phyloP scores from a whole-genome alignment of 441 rosid genomes.

The Mallotus japonicus region DNA sequence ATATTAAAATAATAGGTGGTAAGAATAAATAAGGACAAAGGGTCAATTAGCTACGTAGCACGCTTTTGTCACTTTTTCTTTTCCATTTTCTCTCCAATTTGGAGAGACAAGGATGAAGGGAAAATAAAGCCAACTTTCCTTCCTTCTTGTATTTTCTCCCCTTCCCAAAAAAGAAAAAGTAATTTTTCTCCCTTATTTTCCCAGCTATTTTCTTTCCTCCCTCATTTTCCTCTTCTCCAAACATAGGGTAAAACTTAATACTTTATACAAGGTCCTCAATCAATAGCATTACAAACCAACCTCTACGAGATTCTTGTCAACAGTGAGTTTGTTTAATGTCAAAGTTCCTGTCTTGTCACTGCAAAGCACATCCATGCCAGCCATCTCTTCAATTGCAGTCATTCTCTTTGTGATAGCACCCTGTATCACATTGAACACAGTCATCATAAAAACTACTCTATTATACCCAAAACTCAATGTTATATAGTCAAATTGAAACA shows the following conservation, averaged over 20 bases:
- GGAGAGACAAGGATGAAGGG: too few relatives aligned
- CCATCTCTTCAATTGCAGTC: conserved; percentile 99
- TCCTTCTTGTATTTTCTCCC: too few relatives aligned
- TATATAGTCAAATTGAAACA: conserved; percentile 9
- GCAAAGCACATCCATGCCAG: conserved; percentile 98
- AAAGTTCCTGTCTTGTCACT: conserved; percentile 97
- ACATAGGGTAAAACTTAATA: not conserved
- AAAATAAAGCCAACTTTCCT: too few relatives aligned
- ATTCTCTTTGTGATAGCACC: conserved; percentile 98
- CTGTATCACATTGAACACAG: conserved; percentile 34
- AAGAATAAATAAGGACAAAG: too few relatives aligned
- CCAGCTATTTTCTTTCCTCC: too few relatives aligned
- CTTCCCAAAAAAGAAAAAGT: too few relatives aligned
- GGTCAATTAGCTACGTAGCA: too few relatives aligned
- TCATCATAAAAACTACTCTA: not conserved
- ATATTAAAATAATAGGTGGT: too few relatives aligned
- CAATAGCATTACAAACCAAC: conserved; percentile 34
- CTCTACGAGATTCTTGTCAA: conserved; percentile 89
- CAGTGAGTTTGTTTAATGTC: conserved; percentile 85
- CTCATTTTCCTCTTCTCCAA: too few relatives aligned
- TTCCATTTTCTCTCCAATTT: too few relatives aligned
- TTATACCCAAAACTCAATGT: conserved; percentile 17
- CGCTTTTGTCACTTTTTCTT: too few relatives aligned
- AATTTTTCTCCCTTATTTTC: too few relatives aligned
- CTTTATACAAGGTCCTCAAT: not conserved